A percentile compares a stretch with the other conserved stretches of the same genome.
Conservation (phyloP, 345 rosid genomes). For the Sonneratia alba region DNA sequence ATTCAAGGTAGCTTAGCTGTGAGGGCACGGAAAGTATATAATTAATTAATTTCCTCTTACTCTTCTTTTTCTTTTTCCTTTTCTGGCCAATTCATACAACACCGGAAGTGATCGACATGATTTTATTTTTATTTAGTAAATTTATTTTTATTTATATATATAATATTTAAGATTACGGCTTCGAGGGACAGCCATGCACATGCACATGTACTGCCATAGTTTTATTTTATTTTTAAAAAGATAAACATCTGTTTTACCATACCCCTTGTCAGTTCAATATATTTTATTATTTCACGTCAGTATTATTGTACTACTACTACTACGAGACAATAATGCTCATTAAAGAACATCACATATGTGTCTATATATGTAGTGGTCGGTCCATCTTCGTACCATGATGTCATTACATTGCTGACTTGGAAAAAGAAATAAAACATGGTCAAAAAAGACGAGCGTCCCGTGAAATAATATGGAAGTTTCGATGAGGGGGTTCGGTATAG, state of each 20-base stretch:
- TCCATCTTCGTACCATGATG: not conserved
- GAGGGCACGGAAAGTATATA: too few species aligned
- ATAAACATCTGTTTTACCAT: not conserved
- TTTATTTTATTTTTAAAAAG: not conserved
- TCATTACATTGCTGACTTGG: not conserved
- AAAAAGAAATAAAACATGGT: too few species aligned
- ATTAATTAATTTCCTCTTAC: too few species aligned
- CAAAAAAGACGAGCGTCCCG: too few species aligned
- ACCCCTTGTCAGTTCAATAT: not conserved
- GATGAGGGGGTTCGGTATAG: too few species aligned
- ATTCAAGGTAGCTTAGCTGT: too few species aligned
- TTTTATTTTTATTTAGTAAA: not conserved
- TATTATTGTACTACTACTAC: not conserved
- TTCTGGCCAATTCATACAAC: not conserved
- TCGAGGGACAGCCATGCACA: not conserved
- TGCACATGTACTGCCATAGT: not conserved
- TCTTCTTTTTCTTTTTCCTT: not conserved
- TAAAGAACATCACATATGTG: not conserved
- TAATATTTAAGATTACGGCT: not conserved
- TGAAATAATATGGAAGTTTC: too few species aligned
- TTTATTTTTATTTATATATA: not conserved
- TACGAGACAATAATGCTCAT: not conserved
- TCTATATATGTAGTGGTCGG: not conserved
- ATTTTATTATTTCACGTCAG: not conserved
- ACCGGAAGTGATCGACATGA: not conserved